Conservation (phyloP, 192 early-diverging fungal species). For the Kappamyces sp. region DNA sequence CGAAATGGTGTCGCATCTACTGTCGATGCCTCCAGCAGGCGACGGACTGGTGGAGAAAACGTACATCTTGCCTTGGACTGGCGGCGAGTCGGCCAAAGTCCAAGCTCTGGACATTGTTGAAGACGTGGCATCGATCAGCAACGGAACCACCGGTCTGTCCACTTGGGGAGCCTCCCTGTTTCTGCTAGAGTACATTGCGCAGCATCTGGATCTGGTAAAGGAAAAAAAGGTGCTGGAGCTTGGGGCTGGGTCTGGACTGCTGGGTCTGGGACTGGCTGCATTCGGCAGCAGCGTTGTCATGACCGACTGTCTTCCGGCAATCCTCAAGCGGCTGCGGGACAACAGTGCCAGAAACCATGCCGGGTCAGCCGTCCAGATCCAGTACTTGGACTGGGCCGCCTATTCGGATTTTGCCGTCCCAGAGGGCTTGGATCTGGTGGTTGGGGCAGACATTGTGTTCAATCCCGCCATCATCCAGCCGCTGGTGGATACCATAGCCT, state of each 20-base stretch:
- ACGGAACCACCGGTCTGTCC: slow-evolving; percentile 11
- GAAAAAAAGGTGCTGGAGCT: not conserved
- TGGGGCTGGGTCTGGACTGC: slow-evolving; percentile 10
- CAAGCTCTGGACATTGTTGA: not conserved
- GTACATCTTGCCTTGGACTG: too few species aligned
- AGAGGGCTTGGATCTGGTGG: slow-evolving; percentile 1
- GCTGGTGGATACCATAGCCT: slow-evolving; percentile 4
- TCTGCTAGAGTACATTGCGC: not conserved
- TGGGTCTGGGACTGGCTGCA: not conserved
- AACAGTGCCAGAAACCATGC: not conserved
- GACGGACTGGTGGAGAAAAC: too few species aligned
- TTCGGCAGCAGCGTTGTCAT: slow-evolving; percentile 9
- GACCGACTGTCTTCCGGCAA: not conserved
- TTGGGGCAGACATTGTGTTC: slow-evolving; percentile 12
- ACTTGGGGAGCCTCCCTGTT: slow-evolving; percentile 4
- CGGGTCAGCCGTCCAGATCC: not conserved
- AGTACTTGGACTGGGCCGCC: not conserved
- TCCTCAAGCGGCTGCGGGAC: not conserved
- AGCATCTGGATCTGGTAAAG: not conserved
- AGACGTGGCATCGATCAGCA: not conserved
- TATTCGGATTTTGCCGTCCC: not conserved
- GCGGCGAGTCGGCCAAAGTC: too few species aligned
- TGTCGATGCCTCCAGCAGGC: too few species aligned
- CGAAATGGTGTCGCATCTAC: too few species aligned
- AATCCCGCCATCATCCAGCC: slow-evolving; percentile 1